These are phyloP conservation scores for Candida easanensis DNA, from an alignment of 805 yeast genomes.

Conservation along the genomic window DNA sequence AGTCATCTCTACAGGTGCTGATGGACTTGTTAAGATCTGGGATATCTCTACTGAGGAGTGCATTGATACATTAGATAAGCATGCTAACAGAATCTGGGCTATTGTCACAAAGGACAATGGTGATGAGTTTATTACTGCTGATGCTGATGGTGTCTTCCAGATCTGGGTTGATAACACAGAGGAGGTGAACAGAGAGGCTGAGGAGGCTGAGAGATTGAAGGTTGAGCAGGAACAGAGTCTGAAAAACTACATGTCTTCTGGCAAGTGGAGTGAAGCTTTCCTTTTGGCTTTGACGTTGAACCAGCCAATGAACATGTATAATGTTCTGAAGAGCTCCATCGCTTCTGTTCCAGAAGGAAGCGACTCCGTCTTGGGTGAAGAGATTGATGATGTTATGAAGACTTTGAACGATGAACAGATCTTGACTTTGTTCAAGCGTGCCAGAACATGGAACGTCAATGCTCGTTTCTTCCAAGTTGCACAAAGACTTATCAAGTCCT, in stretches of 20 bases:
- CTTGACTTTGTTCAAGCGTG: constrained; percentile 59
- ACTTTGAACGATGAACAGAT: constrained; percentile 59
- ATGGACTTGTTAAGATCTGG: constrained; percentile 93
- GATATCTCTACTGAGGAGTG: constrained; percentile 75
- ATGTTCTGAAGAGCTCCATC: constrained; percentile 65
- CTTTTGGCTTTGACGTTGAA: constrained; percentile 79
- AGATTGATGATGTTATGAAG: constrained; percentile 63
- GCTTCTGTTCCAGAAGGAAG: constrained; percentile 36
- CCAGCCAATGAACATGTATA: constrained; percentile 86
- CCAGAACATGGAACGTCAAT: constrained; percentile 95
- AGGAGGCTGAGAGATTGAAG: constrained; percentile 47
- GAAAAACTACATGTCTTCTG: constrained; percentile 64
- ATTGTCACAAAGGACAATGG: constrained; percentile 66
- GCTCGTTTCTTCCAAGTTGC: constrained; percentile 76
- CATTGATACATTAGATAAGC: constrained; percentile 84
- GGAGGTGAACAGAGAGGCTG: constrained; percentile 53
- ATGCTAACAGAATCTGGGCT: constrained; percentile 94
- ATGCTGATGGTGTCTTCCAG: constrained; percentile 90
- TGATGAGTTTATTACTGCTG: constrained; percentile 73
- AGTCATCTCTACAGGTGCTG: constrained; percentile 79
- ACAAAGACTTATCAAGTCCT: constrained; percentile 68
- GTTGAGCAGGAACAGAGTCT: constrained; percentile 90
- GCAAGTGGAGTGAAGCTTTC: constrained; percentile 89
- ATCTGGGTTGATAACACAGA: constrained; percentile 89
- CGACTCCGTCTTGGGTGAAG: constrained; percentile 38